These are phyloP conservation scores for Agaricus blazei DNA, from an alignment of 768 basidiomycete species.

Conservation along the genomic window DNA sequence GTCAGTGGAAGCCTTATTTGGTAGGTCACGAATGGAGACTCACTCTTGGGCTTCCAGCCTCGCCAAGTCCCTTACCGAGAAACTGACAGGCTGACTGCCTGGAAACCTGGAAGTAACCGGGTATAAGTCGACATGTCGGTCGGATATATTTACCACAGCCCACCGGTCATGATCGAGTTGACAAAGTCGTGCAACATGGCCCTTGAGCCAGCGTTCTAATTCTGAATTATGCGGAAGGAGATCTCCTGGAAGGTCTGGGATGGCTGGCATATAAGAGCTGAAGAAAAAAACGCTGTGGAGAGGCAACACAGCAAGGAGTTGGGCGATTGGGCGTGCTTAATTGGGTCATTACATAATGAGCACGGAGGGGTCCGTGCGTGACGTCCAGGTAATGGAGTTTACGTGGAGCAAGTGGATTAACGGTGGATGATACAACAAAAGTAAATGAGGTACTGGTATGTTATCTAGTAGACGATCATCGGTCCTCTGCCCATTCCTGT, in stretches of 20 bases:
- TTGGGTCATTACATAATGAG: conserved; percentile 14
- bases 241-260: conserved; percentile 70
- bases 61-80: conserved; percentile 60
- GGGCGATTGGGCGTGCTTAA: background rate
- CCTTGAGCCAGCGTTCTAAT: conserved; percentile 62
- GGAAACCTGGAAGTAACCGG: conserved; percentile 63
- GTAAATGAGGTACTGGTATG: conserved; percentile 9
- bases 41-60: conserved; percentile 85
- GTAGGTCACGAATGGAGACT: conserved; percentile 18
- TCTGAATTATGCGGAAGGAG: conserved; percentile 50
- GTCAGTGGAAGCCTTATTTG: background rate
- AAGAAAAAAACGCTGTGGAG: background rate
- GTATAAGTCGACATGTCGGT: conserved; percentile 1
- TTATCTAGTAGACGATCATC: conserved; percentile 38
- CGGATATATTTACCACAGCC: conserved; percentile 16
- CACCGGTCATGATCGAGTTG: conserved; percentile 61
- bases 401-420: conserved; percentile 30
- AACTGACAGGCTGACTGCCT: conserved; percentile 94
- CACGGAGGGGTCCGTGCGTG: background rate
- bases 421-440: conserved; percentile 13
- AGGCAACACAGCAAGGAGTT: background rate
- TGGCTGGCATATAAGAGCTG: conserved; percentile 36
- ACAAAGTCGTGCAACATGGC: conserved; percentile 61
- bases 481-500: conserved; percentile 93
- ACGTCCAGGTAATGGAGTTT: background rate